Conservation (phyloP, 345 rosid species). For the Sisymbrium irio region DNA sequence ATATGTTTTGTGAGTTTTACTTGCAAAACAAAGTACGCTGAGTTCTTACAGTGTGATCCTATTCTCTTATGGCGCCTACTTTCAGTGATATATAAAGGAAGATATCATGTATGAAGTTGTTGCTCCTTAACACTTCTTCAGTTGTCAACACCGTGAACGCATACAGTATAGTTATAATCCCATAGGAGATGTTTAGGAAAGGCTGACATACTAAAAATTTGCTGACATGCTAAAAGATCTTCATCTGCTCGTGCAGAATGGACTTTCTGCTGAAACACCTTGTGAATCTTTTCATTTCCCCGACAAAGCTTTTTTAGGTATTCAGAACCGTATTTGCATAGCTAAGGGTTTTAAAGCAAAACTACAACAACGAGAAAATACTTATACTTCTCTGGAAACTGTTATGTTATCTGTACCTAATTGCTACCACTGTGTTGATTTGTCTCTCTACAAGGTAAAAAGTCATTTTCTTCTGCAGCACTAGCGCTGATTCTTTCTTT, state of each 20-base stretch:
- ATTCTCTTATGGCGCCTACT: not conserved
- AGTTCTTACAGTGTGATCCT: not conserved
- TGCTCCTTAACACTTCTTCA: constrained; percentile 59
- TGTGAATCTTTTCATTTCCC: constrained; percentile 60
- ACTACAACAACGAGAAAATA: constrained; percentile 35
- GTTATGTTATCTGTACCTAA: constrained; percentile 57
- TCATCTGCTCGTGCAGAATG: constrained; percentile 39
- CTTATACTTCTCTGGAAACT: constrained; percentile 54
- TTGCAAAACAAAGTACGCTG: not conserved
- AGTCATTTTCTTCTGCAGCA: not conserved
- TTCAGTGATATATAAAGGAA: constrained; percentile 45
- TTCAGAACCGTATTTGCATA: constrained; percentile 57
- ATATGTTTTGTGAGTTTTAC: not conserved
- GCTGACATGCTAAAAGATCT: not conserved
- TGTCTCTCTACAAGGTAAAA: constrained; percentile 80
- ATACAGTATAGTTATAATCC: constrained; percentile 1
- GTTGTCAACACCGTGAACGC: constrained; percentile 40
- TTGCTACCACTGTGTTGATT: constrained; percentile 66
- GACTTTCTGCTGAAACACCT: constrained; percentile 33
- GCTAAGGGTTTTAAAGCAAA: constrained; percentile 49
- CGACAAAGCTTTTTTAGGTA: constrained; percentile 42
- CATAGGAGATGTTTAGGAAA: not conserved
- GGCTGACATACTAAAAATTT: constrained; percentile 13
- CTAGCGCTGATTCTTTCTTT: not conserved
- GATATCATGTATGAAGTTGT: constrained; percentile 58